Percentiles rank a stretch among this genome's conserved stretches.
Conservation (phyloP, 2,329 filamentous ascomycete genomes). For the Grosmannia serpens region DNA sequence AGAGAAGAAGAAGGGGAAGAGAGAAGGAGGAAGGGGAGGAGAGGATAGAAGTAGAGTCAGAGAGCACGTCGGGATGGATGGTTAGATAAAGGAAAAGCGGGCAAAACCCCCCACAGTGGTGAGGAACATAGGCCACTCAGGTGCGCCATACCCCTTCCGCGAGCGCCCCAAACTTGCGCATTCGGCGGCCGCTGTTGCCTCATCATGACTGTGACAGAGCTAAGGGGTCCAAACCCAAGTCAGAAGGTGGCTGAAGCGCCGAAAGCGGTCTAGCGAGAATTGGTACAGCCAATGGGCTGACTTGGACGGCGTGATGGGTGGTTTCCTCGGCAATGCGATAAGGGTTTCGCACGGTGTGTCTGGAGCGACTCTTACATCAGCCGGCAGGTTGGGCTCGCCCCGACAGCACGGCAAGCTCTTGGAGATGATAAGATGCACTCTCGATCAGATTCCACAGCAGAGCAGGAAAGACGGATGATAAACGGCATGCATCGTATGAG, state of each 20-base stretch:
- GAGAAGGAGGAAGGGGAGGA: constrained; percentile 3
- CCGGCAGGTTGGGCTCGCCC: neutral
- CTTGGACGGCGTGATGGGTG: constrained; percentile 9
- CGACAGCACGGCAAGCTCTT: neutral
- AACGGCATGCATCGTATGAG: neutral
- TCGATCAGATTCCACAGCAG: neutral
- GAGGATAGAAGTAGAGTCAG: neutral
- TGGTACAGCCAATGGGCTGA: constrained; percentile 14
- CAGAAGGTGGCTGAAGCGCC: constrained; percentile 11
- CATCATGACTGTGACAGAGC: constrained; percentile 11
- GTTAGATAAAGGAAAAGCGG: constrained; percentile 2
- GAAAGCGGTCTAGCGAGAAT: constrained; percentile 16
- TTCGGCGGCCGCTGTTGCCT: constrained; percentile 14
- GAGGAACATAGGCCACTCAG: neutral
- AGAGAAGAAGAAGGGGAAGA: constrained; percentile 3
- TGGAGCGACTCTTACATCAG: too few species aligned
- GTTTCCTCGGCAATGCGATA: constrained; percentile 20
- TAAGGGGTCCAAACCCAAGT: constrained; percentile 1
- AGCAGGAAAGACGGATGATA: neutral
- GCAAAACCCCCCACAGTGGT: neutral
- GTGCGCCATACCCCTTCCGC: neutral
- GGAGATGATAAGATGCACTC: neutral
- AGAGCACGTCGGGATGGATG: neutral
- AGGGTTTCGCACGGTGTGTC: constrained; percentile 10
- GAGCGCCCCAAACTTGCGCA: constrained; percentile 8